Evolutionary conservation across 75 land plant genomes (phyloP).

Genomic region (Picea glauca): DNA sequence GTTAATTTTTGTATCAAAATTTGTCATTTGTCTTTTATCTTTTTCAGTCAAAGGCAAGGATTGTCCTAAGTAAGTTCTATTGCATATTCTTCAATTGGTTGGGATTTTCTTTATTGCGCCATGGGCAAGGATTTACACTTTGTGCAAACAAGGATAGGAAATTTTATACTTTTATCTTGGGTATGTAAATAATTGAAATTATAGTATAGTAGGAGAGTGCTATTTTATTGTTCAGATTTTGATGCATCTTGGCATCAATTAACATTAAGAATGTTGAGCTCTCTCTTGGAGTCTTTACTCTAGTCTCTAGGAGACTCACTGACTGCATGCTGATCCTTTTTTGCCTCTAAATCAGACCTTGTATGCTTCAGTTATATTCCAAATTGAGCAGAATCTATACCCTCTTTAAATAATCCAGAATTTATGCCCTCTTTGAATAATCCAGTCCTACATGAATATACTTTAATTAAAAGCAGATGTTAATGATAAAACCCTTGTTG

Average conservation of each 20-base stretch:
- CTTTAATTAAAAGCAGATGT: no score
- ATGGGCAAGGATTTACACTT: neutral
- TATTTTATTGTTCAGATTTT: neutral
- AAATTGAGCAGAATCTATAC: neutral
- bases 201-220: neutral
- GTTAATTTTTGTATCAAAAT: slow-evolving; percentile 8
- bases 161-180: neutral
- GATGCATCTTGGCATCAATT: neutral
- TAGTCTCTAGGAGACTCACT: neutral
- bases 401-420: no score
- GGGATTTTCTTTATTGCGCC: neutral
- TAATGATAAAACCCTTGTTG: no score
- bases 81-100: neutral
- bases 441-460: neutral
- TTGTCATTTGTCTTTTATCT: neutral
- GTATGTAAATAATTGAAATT: neutral
- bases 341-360: neutral
- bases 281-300: neutral
- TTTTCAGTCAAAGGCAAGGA: neutral
- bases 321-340: neutral
- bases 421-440: neutral
- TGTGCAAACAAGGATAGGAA: neutral
- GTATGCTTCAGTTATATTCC: neutral
- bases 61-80: neutral
- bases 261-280: neutral